Conservation (phyloP, 257 asterid species). For the Eucommia ulmoides region DNA sequence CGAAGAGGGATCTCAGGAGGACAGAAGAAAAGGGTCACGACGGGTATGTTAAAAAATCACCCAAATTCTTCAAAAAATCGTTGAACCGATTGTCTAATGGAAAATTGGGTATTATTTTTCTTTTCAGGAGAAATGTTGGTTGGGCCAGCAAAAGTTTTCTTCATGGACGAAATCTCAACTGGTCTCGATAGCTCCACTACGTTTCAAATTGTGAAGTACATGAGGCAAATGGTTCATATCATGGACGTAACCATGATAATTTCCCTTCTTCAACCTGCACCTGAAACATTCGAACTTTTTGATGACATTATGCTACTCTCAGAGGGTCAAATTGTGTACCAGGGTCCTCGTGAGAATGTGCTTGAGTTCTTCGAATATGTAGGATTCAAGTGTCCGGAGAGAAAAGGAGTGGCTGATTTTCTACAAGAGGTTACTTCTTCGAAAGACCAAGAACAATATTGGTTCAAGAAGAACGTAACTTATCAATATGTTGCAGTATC, state of each 20-base stretch:
- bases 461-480: constrained; percentile 62
- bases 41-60: neutral
- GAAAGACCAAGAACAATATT: constrained; percentile 88
- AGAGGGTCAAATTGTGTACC: constrained; percentile 71
- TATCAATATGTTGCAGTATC: constrained; percentile 46
- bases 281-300: constrained; percentile 82
- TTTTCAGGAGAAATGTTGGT: constrained; percentile 88
- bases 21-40: neutral
- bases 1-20: constrained; percentile 3
- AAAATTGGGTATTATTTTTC: constrained; percentile 1
- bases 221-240: constrained; percentile 93
- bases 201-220: constrained; percentile 63
- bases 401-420: constrained; percentile 92
- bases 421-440: constrained; percentile 87
- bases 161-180: constrained; percentile 97
- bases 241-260: constrained; percentile 86
- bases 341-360: constrained; percentile 84
- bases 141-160: constrained; percentile 92
- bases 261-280: constrained; percentile 95
- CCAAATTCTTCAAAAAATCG: neutral
- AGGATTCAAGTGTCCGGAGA: constrained; percentile 88
- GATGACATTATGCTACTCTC: constrained; percentile 78
- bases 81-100: neutral
- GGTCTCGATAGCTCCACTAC: constrained; percentile 98
- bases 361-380: constrained; percentile 70